A percentile compares a stretch with the other conserved stretches of the same genome.
These are phyloP conservation scores for Russula lepida DNA, from an alignment of 768 basidiomycete species.

Conservation along the genomic window DNA sequence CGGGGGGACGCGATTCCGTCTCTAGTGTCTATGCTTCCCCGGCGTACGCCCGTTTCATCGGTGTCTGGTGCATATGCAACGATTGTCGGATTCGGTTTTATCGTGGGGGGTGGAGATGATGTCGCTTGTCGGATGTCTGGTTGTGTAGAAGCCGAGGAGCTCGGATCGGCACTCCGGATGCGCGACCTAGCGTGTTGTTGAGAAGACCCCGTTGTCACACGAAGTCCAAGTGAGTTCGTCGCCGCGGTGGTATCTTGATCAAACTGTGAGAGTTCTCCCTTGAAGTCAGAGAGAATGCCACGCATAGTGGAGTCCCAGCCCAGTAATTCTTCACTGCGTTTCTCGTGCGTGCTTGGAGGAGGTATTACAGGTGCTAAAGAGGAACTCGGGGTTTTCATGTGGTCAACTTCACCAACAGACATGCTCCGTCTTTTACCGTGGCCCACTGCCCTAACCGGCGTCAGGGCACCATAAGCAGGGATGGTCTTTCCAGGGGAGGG, in stretches of 20 bases:
- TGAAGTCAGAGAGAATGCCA: constrained; percentile 65
- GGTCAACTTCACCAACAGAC: constrained; percentile 25
- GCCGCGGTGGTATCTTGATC: constrained; percentile 40
- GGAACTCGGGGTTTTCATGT: constrained; percentile 35
- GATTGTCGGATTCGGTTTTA: constrained; percentile 13
- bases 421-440: constrained; percentile 28
- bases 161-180: constrained; percentile 23
- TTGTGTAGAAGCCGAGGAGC: not conserved
- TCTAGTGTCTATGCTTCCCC: not conserved
- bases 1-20: not conserved
- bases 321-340: constrained; percentile 26
- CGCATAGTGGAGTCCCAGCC: constrained; percentile 43
- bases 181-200: constrained; percentile 19
- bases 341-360: constrained; percentile 30
- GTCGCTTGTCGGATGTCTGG: not conserved
- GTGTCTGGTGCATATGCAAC: constrained; percentile 15
- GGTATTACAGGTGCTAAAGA: constrained; percentile 33
- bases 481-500: constrained; percentile 24
- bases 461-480: constrained; percentile 9
- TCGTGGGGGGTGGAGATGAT: constrained; percentile 4
- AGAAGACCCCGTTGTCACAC: constrained; percentile 53
- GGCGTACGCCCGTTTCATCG: not conserved
- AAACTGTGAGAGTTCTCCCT: constrained; percentile 60
- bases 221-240: constrained; percentile 47
- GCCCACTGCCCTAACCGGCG: not conserved